Evolutionary conservation across 208 protist species (phyloP), one percentile per base, ranked within the genome.

Genomic region (Porcisia hertigi): DNA sequence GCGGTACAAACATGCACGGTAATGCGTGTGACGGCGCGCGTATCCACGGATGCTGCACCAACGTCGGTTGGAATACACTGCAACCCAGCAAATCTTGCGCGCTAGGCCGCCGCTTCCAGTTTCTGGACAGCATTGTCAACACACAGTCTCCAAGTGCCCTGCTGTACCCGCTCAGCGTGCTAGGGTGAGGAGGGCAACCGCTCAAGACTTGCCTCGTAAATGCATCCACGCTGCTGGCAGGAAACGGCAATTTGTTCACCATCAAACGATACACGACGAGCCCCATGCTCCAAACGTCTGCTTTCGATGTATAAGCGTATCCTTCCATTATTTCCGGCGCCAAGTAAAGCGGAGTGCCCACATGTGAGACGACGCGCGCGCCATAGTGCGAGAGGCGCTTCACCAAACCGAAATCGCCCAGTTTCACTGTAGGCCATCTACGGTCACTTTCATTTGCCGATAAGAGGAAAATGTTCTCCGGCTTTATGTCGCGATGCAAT

Each of bases 401-500:
- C 34, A 80, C 81, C 6, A 89, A 75, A 1, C 92, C 92, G 81
- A 93, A 96, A 76, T 96, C 92, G 47, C 79, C 89, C 71, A 96
- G 89, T 75, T 94, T 96, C 71, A 88, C 86, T 18, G 82, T 77
- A 12, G 78, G 82, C 36, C 77, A 81, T 5, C 45, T 57, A 41
- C 23, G 18, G 3, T 16, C 41, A n/a, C 39, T 54, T 20, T 16
- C 66, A 25, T 34, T 58, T 20, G 52, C 30, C 0, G 43, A 52
- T 57, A 18, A 54, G n/a, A 96, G 80, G 39, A 96, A 72, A 36
- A 97, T 94, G 67, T 98, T 98, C 83, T 96, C 94, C 2, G 94
- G 96, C 65, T 98, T 98, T 67, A 99, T 98, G 82, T 99, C 98
- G n/a, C 98, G 90, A 80, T 99, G 98, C 14, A 99, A 84, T 63